A percentile compares a stretch with the other conserved stretches of the same genome.
Conservation (phyloP, 2,329 filamentous ascomycete genomes). For the Neonectria faginata region DNA sequence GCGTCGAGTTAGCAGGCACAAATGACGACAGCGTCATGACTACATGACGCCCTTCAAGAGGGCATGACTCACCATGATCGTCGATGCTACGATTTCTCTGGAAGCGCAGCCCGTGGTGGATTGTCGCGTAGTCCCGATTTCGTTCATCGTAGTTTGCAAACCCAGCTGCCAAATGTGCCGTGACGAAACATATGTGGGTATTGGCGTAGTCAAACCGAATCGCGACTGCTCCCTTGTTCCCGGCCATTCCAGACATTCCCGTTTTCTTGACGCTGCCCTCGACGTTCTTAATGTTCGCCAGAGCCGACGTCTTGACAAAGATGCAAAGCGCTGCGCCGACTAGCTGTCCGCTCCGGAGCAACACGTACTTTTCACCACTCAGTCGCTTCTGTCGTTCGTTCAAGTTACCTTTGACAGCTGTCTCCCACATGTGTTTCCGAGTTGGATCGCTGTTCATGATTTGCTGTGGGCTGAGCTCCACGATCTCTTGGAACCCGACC, state of each 20-base stretch:
- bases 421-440: conserved; percentile 87
- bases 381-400: conserved; percentile 76
- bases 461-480: conserved; percentile 96
- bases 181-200: conserved; percentile 94
- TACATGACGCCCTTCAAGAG: neutral
- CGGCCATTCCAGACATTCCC: conserved; percentile 95
- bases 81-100: conserved; percentile 92
- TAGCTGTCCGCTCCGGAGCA: conserved; percentile 91
- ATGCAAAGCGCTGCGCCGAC: conserved; percentile 94
- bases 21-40: neutral
- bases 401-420: conserved; percentile 79
- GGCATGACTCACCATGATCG: conserved; percentile 74
- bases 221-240: conserved; percentile 97
- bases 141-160: conserved; percentile 97
- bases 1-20: conserved; percentile 39
- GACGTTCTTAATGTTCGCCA: conserved; percentile 92
- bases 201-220: conserved; percentile 96
- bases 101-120: conserved; percentile 87
- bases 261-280: conserved; percentile 95
- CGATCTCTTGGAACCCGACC: conserved; percentile 96
- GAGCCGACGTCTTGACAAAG: conserved; percentile 83
- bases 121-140: conserved; percentile 92
- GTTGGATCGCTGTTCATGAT: conserved; percentile 98
- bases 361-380: conserved; percentile 83
- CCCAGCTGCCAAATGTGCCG: conserved; percentile 93